These are phyloP conservation scores for Neurospora sp. DNA, from an alignment of 2,329 filamentous ascomycete species.

Conservation along the genomic window DNA sequence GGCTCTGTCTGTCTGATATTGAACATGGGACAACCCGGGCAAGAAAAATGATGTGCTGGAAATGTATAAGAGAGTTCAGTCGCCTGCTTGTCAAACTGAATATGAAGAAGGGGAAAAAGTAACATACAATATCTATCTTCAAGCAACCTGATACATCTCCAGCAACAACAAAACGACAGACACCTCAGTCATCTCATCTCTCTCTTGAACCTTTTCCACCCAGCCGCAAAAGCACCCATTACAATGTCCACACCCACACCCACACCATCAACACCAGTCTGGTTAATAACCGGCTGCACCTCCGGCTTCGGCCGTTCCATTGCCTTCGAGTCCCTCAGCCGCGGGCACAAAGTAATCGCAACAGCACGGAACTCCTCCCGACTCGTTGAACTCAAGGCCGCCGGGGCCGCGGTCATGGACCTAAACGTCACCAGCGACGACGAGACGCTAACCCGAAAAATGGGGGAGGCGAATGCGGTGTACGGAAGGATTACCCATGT, in stretches of 20 bases:
- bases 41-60: background rate
- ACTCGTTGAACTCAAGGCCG: constrained; percentile 14
- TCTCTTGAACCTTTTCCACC: background rate
- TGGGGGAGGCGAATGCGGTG: constrained; percentile 9
- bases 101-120: background rate
- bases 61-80: background rate
- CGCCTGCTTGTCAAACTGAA: background rate
- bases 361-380: constrained; percentile 25
- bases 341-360: constrained; percentile 33
- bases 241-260: background rate
- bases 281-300: constrained; percentile 32
- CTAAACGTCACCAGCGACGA: constrained; percentile 20
- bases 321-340: constrained; percentile 24
- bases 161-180: background rate
- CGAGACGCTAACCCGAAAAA: constrained; percentile 7
- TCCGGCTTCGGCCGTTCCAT: constrained; percentile 31
- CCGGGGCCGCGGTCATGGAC: constrained; percentile 18
- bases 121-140: background rate
- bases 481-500: constrained; percentile 18
- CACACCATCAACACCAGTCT: constrained; percentile 9
- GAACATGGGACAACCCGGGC: background rate
- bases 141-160: background rate
- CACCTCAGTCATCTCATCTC: background rate
- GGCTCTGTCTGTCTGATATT: background rate
- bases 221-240: background rate